Base-by-base conservation (phyloP, 768 basidiomycete genomes). In the Chalciporus pseudorubinellus region DNA sequence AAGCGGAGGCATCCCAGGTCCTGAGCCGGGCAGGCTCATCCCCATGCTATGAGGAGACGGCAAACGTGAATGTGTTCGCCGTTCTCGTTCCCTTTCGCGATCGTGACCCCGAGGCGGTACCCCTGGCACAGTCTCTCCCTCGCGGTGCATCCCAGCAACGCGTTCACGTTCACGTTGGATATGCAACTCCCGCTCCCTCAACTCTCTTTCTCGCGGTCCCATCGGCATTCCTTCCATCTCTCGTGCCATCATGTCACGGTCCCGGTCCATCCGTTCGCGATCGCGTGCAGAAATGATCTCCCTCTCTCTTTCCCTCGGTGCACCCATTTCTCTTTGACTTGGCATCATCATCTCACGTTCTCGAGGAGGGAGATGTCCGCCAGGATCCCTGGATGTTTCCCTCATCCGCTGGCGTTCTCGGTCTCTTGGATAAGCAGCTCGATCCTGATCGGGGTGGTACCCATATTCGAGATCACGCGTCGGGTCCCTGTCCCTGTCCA, bases 131-230 rank as follows among this genome's bases (percentile, higher is more conserved):
- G 55, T 52, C 50, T 66, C 64, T 0, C 59, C 62, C 1, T 66
- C 64, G 28, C 65, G 62, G 36, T 57, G 57, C 21, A 51, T n/a
- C 11, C 34, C 50, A 24, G 50, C 48, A 18, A 67, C 54, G 14
- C 65, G 62, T 9, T 67, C 64, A 2, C 62, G 62, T 44, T 65
- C 62, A 10, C 65, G 64, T 7, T 58, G 65, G 14, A 65, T 57
- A 26, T 67, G 64, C 40, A 64, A 16, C 14, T 67, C 63, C 19
- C 63, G 64, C 43, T 65, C 63, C 16, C 62, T 57, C 44, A 58
- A 28, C 31, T 64, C 63, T 2, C 65, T 57, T 24, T 68, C 70
- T 31, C 67, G 60, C 46, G 60, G 51, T 39, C 48, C 31, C 31
- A 53, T 55, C 3, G 58, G 46, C 20, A 60, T 48, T 33, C 61